These are phyloP conservation scores for Globisporangium ultimum DNA, from an alignment of 352 stramenopile species.

Conservation along the genomic window DNA sequence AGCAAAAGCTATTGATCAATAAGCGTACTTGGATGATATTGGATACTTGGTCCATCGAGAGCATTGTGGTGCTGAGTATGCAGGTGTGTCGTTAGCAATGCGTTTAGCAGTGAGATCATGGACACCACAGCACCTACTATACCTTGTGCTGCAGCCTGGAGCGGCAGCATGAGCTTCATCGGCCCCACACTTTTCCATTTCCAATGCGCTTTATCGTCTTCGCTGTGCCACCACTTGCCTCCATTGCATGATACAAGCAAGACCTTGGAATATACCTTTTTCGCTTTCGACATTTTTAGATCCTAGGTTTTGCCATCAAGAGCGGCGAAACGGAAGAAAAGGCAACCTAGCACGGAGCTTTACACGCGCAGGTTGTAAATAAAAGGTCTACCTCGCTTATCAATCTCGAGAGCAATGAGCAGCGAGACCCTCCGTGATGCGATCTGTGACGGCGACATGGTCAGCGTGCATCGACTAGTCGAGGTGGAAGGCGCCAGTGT, in stretches of 20 bases:
- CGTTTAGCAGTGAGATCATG: neutral
- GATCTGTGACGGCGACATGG: constrained; percentile 33
- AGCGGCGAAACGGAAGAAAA: too few species aligned
- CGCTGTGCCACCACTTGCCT: too few species aligned
- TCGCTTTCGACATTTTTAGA: too few species aligned
- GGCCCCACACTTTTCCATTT: neutral
- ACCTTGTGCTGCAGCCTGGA: neutral
- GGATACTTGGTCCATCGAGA: constrained; percentile 24
- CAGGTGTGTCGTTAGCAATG: neutral
- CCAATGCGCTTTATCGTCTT: too few species aligned
- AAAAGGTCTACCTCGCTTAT: too few species aligned
- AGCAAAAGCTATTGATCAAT: neutral
- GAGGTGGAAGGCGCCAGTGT: constrained; percentile 23
- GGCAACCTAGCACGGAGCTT: neutral
- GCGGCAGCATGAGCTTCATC: neutral
- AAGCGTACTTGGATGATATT: constrained; percentile 21
- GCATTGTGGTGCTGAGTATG: constrained; percentile 12
- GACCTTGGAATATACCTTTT: too few species aligned
- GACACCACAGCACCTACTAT: too few species aligned
- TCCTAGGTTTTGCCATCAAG: too few species aligned
- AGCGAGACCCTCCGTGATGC: constrained; percentile 36
- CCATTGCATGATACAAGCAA: too few species aligned
- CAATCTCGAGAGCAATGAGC: constrained; percentile 15
- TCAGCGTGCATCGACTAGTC: constrained; percentile 14
- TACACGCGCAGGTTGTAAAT: too few species aligned